Evolutionary conservation across 768 basidiomycete species (phyloP).

Genomic region (Suillus americanus): DNA sequence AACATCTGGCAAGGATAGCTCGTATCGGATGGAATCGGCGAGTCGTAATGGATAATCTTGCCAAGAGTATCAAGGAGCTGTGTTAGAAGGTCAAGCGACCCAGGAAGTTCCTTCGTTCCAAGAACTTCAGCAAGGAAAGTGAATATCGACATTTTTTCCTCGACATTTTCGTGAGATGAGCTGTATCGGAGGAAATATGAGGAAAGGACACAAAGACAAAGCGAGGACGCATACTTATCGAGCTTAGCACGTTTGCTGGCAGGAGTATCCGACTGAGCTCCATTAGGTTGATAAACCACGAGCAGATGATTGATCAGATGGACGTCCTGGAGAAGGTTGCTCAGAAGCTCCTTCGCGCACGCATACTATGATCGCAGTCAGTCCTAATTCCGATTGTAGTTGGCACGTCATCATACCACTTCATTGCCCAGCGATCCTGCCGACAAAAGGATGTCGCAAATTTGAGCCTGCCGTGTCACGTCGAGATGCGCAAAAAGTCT

Average conservation of each 20-base stretch:
- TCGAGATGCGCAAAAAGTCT: conserved; percentile 58
- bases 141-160: conserved; percentile 46
- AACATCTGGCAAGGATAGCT: conserved; percentile 82
- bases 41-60: conserved; percentile 57
- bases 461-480: conserved; percentile 50
- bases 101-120: conserved; percentile 60
- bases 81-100: conserved; percentile 70
- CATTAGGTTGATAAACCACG: conserved; percentile 44
- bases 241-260: conserved; percentile 66
- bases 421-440: conserved; percentile 47
- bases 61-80: conserved; percentile 72
- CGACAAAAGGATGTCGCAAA: conserved; percentile 58
- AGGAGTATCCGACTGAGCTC: conserved; percentile 41
- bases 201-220: not conserved
- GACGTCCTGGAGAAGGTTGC: conserved; percentile 48
- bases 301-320: conserved; percentile 55
- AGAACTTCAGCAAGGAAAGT: conserved; percentile 70
- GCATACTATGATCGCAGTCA: conserved; percentile 36
- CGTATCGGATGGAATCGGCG: conserved; percentile 59
- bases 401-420: conserved; percentile 38
- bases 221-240: conserved; percentile 40
- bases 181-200: conserved; percentile 1
- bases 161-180: conserved; percentile 27
- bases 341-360: conserved; percentile 49
- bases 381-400: not conserved